Evolutionary conservation across 1,284 basidiomycete species (phyloP), one percentile per base, ranked within the genome.

Genomic region (Xanthoconium separans): DNA sequence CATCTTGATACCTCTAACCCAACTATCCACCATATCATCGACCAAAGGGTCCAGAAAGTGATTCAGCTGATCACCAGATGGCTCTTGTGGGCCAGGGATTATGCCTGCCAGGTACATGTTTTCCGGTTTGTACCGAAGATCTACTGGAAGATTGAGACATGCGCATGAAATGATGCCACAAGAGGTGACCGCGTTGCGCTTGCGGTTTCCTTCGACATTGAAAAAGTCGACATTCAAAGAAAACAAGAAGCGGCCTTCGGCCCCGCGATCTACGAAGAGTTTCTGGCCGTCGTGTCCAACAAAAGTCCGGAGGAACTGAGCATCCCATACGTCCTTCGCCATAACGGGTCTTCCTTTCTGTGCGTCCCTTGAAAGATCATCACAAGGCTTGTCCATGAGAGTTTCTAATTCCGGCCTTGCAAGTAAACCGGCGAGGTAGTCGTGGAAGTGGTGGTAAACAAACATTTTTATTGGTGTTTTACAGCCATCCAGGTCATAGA

Each of bases 81-180:
- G 52, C 11, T 63, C 51, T 2, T 31, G 51, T 0, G 57, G 60
- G 0, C 62, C 56, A 1, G 62, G 53, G 3, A 61, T 61, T 2
- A 61, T 22, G 0, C 37, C 34, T 0, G 53, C 51, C 2, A 44
- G 18, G 58, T 60, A n/a, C n/a, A n/a, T n/a, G n/a, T n/a, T n/a
- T n/a, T n/a, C n/a, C n/a, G n/a, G n/a, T n/a, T n/a, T n/a, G 27
- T 60, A 60, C 1, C 36, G 9, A 1, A 50, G 43, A 1, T 51
- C n/a, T 0, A 33, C 7, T 0, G 44, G 48, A 1, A 61, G 16
- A 10, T 60, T 60, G 2, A 60, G 36, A 3, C 53, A 60, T 0
- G 43, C 55, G 44, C 54, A 54, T 0, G 47, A 60, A 0, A 60
- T 58, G 1, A 58, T 44, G 1, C 55, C 45, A 2, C 16, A 47